Conservation (phyloP, 2,329 filamentous ascomycete species). For the Magnaporthiopsis incrustans region DNA sequence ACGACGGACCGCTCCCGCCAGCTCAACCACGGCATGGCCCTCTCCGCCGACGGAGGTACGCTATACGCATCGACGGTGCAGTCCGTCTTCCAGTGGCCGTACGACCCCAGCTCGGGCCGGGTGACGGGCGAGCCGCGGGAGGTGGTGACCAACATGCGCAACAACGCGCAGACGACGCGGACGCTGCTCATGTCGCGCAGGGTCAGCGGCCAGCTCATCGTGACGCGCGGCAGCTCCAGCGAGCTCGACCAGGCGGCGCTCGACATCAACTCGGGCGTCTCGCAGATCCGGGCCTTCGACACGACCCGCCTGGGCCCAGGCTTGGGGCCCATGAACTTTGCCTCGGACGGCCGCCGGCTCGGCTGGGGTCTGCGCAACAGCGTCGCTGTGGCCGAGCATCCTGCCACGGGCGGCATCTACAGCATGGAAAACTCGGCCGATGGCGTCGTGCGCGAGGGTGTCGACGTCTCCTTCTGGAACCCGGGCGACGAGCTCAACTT, state of each 20-base stretch:
- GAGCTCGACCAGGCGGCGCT: conserved; percentile 46
- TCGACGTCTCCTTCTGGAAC: conserved; percentile 59
- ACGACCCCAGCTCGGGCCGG: conserved; percentile 42
- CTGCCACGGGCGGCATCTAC: conserved; percentile 41
- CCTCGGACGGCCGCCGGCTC: conserved; percentile 37
- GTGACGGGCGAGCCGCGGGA: conserved; percentile 30
- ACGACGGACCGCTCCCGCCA: conserved; percentile 13
- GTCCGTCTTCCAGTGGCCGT: conserved; percentile 50
- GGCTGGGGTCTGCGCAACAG: conserved; percentile 69
- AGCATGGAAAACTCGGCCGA: conserved; percentile 66
- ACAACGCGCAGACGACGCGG: conserved; percentile 51
- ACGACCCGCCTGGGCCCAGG: conserved; percentile 21
- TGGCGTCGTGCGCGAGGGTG: conserved; percentile 45
- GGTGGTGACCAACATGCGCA: conserved; percentile 40
- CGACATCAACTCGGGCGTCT: conserved; percentile 42
- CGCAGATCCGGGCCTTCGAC: conserved; percentile 48
- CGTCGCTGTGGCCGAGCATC: conserved; percentile 55
- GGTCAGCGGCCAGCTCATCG: conserved; percentile 45
- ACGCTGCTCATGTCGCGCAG: conserved; percentile 51
- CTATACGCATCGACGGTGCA: conserved; percentile 45
- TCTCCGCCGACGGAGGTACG: conserved; percentile 36
- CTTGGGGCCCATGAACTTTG: conserved; percentile 33
- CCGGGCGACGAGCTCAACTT: conserved; percentile 70
- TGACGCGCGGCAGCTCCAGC: conserved; percentile 37
- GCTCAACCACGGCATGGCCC: conserved; percentile 42